phyloP scores from a whole-genome alignment of 2,329 filamentous ascomycete species.

The Helminthosporium solani region DNA sequence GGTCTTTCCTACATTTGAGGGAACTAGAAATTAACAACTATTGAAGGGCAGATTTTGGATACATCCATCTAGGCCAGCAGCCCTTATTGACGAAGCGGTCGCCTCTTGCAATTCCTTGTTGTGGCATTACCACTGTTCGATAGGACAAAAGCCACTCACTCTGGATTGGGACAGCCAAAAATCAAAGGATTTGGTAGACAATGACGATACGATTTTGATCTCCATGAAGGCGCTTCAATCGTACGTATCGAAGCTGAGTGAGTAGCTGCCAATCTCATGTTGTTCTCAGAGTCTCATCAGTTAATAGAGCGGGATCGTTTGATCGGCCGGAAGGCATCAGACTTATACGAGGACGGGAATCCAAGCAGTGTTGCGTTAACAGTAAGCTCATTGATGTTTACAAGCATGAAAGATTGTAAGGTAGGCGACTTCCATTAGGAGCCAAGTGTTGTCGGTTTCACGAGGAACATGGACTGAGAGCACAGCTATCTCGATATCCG shows the following conservation, averaged over 20 bases:
- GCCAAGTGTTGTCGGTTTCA: too few species aligned
- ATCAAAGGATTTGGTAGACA: constrained; percentile 1
- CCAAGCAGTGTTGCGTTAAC: neutral
- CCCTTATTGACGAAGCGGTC: neutral
- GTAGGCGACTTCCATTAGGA: neutral
- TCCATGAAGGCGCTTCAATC: neutral
- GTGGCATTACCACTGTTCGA: neutral
- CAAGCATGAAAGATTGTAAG: neutral
- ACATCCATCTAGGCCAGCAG: neutral
- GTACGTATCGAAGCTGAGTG: neutral
- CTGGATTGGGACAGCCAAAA: neutral
- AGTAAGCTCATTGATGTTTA: neutral
- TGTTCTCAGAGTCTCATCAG: neutral
- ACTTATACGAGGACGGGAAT: too few species aligned
- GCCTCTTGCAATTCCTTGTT: constrained; percentile 1
- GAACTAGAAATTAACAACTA: neutral
- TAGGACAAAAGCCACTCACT: neutral
- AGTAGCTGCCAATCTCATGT: neutral
- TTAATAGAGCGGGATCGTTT: neutral
- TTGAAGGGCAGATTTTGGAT: neutral
- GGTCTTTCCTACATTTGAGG: too few species aligned
- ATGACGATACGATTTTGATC: neutral
- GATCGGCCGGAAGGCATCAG: neutral
- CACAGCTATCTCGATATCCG: neutral
- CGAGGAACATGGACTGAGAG: neutral